Conservation (phyloP, 176 grass and related monocot species). For the Pontederia paniculata region DNA sequence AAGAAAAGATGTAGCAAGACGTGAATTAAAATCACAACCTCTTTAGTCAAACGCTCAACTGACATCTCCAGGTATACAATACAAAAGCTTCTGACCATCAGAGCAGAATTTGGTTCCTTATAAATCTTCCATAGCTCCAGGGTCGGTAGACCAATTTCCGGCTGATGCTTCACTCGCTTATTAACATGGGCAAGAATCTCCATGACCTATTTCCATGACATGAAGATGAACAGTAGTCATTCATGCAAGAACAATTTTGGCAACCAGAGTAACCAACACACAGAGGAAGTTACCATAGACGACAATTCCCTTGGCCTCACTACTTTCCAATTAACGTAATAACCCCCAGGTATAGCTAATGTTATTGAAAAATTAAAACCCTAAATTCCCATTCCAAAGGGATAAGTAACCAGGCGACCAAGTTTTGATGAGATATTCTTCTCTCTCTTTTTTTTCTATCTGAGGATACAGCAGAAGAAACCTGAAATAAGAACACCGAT, state of each 20-base stretch:
- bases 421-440: neutral
- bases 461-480: too few species aligned
- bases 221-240: neutral
- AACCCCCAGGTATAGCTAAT: too few species aligned
- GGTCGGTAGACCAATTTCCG: slow-evolving; percentile 62
- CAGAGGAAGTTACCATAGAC: neutral
- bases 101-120: slow-evolving; percentile 35
- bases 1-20: neutral
- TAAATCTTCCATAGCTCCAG: slow-evolving; percentile 86
- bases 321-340: too few species aligned
- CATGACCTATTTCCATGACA: slow-evolving; percentile 46
- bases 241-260: neutral
- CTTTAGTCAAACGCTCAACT: slow-evolving; percentile 52
- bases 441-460: too few species aligned
- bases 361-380: neutral
- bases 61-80: slow-evolving; percentile 91
- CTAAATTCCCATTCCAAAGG: neutral
- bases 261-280: neutral
- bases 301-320: too few species aligned
- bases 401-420: neutral
- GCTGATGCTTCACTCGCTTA: slow-evolving; percentile 81
- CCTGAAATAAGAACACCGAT: too few species aligned
- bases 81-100: slow-evolving; percentile 77
- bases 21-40: slow-evolving; percentile 28
- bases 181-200: slow-evolving; percentile 87